These are phyloP conservation scores for Camelina hispida DNA, from an alignment of 345 rosid genomes.

Conservation along the genomic window DNA sequence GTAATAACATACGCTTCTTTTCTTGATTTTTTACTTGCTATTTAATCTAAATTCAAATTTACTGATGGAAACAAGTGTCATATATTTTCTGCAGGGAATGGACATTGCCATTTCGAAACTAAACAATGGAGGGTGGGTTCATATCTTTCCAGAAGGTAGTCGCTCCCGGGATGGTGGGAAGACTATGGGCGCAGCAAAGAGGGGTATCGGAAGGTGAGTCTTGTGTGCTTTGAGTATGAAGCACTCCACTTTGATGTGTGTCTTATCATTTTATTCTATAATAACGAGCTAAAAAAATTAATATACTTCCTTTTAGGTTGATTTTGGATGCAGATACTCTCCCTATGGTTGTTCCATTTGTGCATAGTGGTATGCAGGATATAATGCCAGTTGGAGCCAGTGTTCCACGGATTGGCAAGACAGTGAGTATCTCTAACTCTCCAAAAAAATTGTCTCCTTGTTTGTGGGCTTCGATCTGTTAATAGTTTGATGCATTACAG, in stretches of 20 bases:
- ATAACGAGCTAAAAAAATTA: not conserved
- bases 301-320: conserved; percentile 54
- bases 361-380: conserved; percentile 94
- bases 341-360: conserved; percentile 93
- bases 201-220: conserved; percentile 93
- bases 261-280: not conserved
- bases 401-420: conserved; percentile 89
- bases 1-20: conserved; percentile 42
- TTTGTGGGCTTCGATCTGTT: not conserved
- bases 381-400: conserved; percentile 93
- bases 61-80: conserved; percentile 1
- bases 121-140: conserved; percentile 96
- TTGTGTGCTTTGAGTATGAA: conserved; percentile 9
- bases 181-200: conserved; percentile 79
- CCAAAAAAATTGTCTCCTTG: not conserved
- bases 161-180: conserved; percentile 95
- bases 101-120: conserved; percentile 90
- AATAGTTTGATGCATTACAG: not conserved
- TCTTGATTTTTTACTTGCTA: not conserved
- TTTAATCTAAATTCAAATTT: not conserved
- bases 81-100: conserved; percentile 70
- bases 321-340: conserved; percentile 80
- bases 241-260: not conserved
- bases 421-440: conserved; percentile 51
- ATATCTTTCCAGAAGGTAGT: conserved; percentile 97